Percentiles rank a stretch among this genome's conserved stretches.
phyloP scores from a whole-genome alignment of 1,139 yeast species.

The Kluyveromyces sp. region DNA sequence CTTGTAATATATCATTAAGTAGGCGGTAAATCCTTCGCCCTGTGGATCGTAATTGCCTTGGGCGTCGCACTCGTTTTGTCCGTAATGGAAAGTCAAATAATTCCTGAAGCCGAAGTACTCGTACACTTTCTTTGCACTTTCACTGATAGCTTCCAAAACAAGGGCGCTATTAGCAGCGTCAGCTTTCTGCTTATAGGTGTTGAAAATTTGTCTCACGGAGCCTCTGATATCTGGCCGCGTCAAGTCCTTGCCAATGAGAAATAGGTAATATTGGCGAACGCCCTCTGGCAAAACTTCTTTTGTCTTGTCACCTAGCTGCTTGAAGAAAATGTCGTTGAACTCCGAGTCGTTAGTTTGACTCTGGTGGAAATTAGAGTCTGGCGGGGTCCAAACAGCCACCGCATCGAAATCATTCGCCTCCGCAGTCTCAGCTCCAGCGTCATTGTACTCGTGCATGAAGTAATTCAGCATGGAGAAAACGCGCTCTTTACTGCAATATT shows the following conservation, averaged over 20 bases:
- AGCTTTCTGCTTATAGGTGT: conserved; percentile 28
- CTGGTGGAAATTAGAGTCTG: conserved; percentile 21
- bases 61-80: conserved; percentile 28
- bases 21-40: conserved; percentile 29
- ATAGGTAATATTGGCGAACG: conserved; percentile 27
- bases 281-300: conserved; percentile 22
- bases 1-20: conserved; percentile 30
- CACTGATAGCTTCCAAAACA: conserved; percentile 32
- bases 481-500: conserved; percentile 20
- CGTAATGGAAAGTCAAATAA: conserved; percentile 27
- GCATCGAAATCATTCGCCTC: conserved; percentile 31
- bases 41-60: conserved; percentile 24
- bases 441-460: conserved; percentile 21
- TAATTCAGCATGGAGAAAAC: conserved; percentile 21
- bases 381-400: conserved; percentile 27
- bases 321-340: conserved; percentile 27
- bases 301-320: conserved; percentile 18
- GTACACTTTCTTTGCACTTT: conserved; percentile 31
- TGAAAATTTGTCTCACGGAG: conserved; percentile 30
- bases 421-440: conserved; percentile 28
- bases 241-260: conserved; percentile 29
- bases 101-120: conserved; percentile 33
- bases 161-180: conserved; percentile 29
- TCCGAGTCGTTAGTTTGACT: conserved; percentile 24
- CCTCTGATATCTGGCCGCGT: conserved; percentile 24